Evolutionary conservation across 768 basidiomycete genomes (phyloP).

Genomic region (Suillus alpinus): DNA sequence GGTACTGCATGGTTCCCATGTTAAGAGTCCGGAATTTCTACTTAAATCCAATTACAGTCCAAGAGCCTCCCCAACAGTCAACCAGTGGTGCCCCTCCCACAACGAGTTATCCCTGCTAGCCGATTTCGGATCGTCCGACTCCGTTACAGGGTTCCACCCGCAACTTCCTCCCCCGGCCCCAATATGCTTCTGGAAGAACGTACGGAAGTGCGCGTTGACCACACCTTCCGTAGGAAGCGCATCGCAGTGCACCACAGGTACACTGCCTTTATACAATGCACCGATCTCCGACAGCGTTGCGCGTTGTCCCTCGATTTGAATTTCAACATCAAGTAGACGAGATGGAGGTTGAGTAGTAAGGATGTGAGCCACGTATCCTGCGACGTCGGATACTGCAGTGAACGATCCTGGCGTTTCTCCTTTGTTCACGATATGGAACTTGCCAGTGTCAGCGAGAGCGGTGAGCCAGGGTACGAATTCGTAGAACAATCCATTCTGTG

Average conservation of each 20-base stretch:
- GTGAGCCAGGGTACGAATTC: conserved; percentile 26
- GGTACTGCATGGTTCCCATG: background rate
- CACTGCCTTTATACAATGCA: conserved; percentile 8
- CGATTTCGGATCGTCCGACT: background rate
- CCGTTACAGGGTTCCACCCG: conserved; percentile 3
- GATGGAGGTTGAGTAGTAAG: conserved; percentile 14
- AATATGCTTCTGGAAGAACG: background rate
- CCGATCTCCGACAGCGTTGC: conserved; percentile 9
- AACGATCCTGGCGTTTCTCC: conserved; percentile 21
- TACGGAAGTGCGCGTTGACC: background rate
- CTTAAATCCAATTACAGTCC: background rate
- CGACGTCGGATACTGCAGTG: conserved; percentile 21
- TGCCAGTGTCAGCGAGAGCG: conserved; percentile 13
- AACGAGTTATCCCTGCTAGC: conserved; percentile 2
- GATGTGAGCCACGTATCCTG: conserved; percentile 22
- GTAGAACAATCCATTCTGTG: conserved; percentile 19
- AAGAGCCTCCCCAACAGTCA: conserved; percentile 8
- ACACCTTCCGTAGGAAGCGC: conserved; percentile 1
- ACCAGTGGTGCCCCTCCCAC: conserved; percentile 12
- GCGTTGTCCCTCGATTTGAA: conserved; percentile 18
- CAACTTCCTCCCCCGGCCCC: background rate
- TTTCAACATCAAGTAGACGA: conserved; percentile 7
- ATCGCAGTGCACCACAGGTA: conserved; percentile 9
- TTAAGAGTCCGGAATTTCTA: background rate
- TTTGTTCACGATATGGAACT: conserved; percentile 17